Evolutionary conservation across 306 rosid species (phyloP), one percentile per base, ranked within the genome.

Genomic region (Lupinus albus): DNA sequence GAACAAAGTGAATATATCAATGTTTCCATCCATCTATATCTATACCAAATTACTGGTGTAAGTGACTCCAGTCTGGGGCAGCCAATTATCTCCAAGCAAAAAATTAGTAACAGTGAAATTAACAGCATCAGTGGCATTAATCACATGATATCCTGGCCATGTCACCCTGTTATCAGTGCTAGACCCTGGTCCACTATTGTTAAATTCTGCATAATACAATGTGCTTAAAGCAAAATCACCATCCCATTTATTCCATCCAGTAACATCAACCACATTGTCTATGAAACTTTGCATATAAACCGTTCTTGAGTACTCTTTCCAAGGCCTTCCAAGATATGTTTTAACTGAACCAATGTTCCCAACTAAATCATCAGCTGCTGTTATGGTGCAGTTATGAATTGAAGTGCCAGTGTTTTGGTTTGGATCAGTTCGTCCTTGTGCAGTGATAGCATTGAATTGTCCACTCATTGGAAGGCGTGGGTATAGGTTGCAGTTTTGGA

Each of bases 371-470:
- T 72, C 80, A 0, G 89, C 85, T 0, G 97, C 80, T 46, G 47
- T 67, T 9, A 91, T 81, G 0, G 69, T 80, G 41, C 95, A 88
- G 16, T 88, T 86, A 0, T 88, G 91, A 33, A 88, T 85, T 0
- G 88, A 83, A 7, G 64, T 86, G 1, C 97, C 97, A 0, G 93
- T 84, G 74, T 81, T 86, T 59, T 91, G 95, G 55, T 83, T 78
- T 0, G 87, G 88, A 36, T 87, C 89, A 3, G 83, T 75, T 57
- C 93, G 68, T 11, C 96, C 92, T 30, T 86, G 95, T 1, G 97
- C 97, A 0, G 95, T 88, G 50, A 91, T 84, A 73, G 93, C 86
- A 30, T 91, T 91, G 89, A 86, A 91, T 56, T 91, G 97, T 10
- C 78, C 78, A 8, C 32, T 50, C 92, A 88, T 78, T 0, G 97